Percentiles rank a stretch among this genome's conserved stretches.
These are phyloP conservation scores for Inga laurina DNA, from an alignment of 306 rosid species.

Conservation along the genomic window DNA sequence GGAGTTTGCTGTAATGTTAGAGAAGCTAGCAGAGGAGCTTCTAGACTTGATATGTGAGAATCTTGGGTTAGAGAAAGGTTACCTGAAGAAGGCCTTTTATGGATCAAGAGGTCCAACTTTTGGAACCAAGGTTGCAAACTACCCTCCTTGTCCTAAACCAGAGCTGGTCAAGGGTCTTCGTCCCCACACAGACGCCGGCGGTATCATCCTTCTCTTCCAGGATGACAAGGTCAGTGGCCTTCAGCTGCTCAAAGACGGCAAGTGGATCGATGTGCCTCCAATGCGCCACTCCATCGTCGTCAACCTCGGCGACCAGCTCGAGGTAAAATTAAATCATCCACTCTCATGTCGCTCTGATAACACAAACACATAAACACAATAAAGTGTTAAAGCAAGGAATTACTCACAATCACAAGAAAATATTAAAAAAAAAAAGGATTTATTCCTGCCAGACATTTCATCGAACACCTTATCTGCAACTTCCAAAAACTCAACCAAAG, in stretches of 20 bases:
- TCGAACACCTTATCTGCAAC: background rate
- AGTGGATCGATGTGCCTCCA: conserved; percentile 7
- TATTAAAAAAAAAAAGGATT: background rate
- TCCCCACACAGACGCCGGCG: conserved; percentile 1
- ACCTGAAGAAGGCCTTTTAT: conserved; percentile 4
- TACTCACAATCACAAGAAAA: background rate
- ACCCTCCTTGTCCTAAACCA: conserved; percentile 4
- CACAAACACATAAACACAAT: background rate
- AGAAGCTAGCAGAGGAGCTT: conserved; percentile 52
- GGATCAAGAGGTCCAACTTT: conserved; percentile 3
- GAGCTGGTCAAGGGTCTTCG: background rate
- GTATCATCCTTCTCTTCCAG: conserved; percentile 7
- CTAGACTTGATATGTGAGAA: conserved; percentile 3
- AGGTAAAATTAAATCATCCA: background rate
- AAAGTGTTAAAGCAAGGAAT: background rate
- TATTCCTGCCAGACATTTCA: background rate
- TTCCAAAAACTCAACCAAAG: background rate
- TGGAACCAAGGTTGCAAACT: conserved; percentile 9
- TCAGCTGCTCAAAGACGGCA: background rate
- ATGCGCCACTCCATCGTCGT: conserved; percentile 10
- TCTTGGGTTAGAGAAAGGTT: conserved; percentile 1
- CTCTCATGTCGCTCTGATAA: too few species aligned
- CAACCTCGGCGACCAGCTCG: conserved; percentile 8
- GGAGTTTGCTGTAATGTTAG: conserved; percentile 57
- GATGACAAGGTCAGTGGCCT: conserved; percentile 1